Base-by-base conservation (phyloP, 805 yeast genomes). In the Kregervanrija fluxuum region DNA sequence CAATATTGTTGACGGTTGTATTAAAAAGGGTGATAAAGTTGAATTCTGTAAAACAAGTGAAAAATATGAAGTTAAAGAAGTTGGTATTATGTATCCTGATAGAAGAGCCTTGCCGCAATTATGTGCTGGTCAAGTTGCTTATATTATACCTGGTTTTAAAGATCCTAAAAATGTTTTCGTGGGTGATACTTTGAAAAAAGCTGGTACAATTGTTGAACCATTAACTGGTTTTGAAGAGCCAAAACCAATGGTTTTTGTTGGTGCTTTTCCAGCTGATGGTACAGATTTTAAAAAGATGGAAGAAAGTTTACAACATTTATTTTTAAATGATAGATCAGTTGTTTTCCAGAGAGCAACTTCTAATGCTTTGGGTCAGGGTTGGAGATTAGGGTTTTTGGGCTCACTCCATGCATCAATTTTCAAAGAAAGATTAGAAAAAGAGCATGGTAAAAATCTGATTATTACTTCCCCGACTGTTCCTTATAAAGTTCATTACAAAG, bases 181-280 rank as follows among this genome's bases (percentile, higher is more conserved):
- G 46, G 99, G 99, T 32, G 99, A 91, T 60, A 91, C 99, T 0
- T 74, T 88, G 50, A 77, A 79, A 73, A 79, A 75, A 45, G 67
- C 69, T 11, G 84, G 83, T 4, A 52, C 59, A 4, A 73, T 71
- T 32, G 80, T 85, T 2, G 86, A 81, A 50, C 82, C 96, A 1
- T 70, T 91, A 22, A 96, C 95, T 1, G 98, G 98, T 1, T 93
- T 91, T 62, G 97, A 90, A 64, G 96, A 88, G 55, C 90, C 95
- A 1, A 90, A 93, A 62, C 96, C 98, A 1, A 93, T 93, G 98
- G 98, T 91, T 8, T 93, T 91, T 61, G 95, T 91, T 40, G 98
- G 98, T 11, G 99, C 98, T 0, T 91, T 88, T 55, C 98, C 99
- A 0, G 93, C 96, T 0, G 96, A 91, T 56, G 96, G 96, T 4